These are phyloP conservation scores for Amaranthus palmeri DNA, from an alignment of 148 eudicot genomes.

Conservation along the genomic window DNA sequence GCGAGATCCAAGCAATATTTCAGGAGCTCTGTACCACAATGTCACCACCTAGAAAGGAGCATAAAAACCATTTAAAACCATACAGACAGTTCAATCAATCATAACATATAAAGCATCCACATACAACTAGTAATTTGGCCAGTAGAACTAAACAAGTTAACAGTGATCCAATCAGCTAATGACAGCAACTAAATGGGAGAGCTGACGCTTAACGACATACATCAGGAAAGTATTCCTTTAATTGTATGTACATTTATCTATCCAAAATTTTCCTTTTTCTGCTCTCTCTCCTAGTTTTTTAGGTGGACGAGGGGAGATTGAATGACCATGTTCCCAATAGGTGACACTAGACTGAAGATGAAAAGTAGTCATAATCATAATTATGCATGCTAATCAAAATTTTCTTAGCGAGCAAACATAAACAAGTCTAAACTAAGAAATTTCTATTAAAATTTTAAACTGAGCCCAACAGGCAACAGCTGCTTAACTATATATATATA, in stretches of 20 bases:
- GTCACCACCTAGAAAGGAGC: slow-evolving; percentile 76
- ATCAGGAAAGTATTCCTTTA: not conserved
- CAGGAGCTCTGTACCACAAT: slow-evolving; percentile 97
- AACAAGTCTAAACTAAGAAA: not conserved
- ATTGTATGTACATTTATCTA: not conserved
- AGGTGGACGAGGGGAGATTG: not conserved
- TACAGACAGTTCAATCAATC: slow-evolving; percentile 9
- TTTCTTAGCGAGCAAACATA: no score
- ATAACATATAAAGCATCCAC: slow-evolving; percentile 1
- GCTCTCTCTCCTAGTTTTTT: not conserved
- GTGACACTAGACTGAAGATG: not conserved
- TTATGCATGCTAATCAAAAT: not conserved
- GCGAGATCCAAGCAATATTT: slow-evolving; percentile 88
- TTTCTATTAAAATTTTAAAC: not conserved
- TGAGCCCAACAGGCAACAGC: not conserved
- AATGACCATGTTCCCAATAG: not conserved
- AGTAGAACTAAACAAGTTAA: slow-evolving; percentile 2
- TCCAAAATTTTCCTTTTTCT: not conserved
- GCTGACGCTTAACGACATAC: not conserved
- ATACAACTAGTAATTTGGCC: not conserved
- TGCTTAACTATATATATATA: not conserved
- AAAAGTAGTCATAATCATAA: not conserved
- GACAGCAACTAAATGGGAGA: not conserved
- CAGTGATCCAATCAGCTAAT: not conserved
- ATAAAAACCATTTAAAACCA: slow-evolving; percentile 14